phyloP scores from a whole-genome alignment of 2,329 filamentous ascomycete genomes.

The Scytalidium lignicola region DNA sequence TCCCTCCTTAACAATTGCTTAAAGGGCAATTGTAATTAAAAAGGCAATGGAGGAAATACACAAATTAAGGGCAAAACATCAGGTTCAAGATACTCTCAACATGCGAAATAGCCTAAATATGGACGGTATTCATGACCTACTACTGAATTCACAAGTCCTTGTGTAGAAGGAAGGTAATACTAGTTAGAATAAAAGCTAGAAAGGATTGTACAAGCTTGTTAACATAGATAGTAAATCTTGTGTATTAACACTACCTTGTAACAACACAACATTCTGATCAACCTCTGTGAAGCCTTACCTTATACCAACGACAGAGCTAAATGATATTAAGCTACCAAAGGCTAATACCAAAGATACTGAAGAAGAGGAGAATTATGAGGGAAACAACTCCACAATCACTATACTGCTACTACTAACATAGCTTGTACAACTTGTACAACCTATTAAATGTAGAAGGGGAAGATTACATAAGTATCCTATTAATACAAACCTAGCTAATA shows the following conservation, averaged over 20 bases:
- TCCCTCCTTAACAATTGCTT: not conserved
- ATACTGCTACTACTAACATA: no score
- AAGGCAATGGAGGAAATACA: conserved; percentile 6
- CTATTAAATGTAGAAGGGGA: no score
- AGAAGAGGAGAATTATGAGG: no score
- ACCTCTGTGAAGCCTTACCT: not conserved
- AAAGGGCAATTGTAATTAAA: conserved; percentile 1
- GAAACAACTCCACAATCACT: no score
- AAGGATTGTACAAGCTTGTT: not conserved
- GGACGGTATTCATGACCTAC: conserved; percentile 1
- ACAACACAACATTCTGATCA: conserved; percentile 1
- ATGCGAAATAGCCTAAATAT: conserved; percentile 3
- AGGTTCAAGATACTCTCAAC: conserved; percentile 3
- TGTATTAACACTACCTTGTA: conserved; percentile 1
- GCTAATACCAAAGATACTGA: no score
- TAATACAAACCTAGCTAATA: no score
- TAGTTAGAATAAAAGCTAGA: not conserved
- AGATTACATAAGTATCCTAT: no score
- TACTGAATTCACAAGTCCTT: conserved; percentile 2
- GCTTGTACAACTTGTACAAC: no score
- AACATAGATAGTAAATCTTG: not conserved
- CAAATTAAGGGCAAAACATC: not conserved
- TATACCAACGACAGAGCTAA: no score
- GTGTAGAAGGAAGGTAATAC: conserved; percentile 3
- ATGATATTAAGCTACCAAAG: no score